A percentile compares a stretch with the other conserved stretches of the same genome.
phyloP scores from a whole-genome alignment of 208 protist species.

The Crithidia bombi region DNA sequence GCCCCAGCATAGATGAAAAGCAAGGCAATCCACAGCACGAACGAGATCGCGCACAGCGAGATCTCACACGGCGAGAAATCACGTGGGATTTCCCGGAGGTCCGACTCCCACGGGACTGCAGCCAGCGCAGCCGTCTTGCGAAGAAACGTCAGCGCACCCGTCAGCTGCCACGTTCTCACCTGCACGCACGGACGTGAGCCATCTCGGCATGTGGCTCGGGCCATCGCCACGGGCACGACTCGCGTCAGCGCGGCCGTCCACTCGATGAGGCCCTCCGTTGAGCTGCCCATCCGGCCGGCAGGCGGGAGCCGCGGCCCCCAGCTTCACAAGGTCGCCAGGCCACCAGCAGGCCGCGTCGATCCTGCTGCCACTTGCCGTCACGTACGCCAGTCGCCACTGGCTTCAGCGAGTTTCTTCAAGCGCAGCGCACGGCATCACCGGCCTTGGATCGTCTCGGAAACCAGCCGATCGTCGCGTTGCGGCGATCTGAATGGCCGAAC shows the following conservation, averaged over 20 bases:
- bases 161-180: constrained; percentile 81
- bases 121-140: constrained; percentile 93
- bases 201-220: constrained; percentile 89
- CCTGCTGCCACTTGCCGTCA: constrained; percentile 82
- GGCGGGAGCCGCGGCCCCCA: constrained; percentile 90
- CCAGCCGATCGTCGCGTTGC: constrained; percentile 89
- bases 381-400: constrained; percentile 74
- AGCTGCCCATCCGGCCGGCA: constrained; percentile 94
- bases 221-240: constrained; percentile 94
- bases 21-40: constrained; percentile 72
- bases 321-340: constrained; percentile 93
- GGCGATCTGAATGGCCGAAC: constrained; percentile 81
- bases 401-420: constrained; percentile 91
- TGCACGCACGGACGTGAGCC: constrained; percentile 89
- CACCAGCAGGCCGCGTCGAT: constrained; percentile 90
- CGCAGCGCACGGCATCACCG: constrained; percentile 91
- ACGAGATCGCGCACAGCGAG: constrained; percentile 52
- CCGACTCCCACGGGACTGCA: constrained; percentile 73
- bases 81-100: constrained; percentile 73
- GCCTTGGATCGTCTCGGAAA: constrained; percentile 94
- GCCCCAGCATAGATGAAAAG: constrained; percentile 82
- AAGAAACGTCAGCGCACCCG: constrained; percentile 94
- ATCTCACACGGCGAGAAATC: constrained; percentile 75
- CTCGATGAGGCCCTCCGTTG: constrained; percentile 89
- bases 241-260: constrained; percentile 94